phyloP scores from a whole-genome alignment of 75 land plant species.

The Ceratopteris richardii region DNA sequence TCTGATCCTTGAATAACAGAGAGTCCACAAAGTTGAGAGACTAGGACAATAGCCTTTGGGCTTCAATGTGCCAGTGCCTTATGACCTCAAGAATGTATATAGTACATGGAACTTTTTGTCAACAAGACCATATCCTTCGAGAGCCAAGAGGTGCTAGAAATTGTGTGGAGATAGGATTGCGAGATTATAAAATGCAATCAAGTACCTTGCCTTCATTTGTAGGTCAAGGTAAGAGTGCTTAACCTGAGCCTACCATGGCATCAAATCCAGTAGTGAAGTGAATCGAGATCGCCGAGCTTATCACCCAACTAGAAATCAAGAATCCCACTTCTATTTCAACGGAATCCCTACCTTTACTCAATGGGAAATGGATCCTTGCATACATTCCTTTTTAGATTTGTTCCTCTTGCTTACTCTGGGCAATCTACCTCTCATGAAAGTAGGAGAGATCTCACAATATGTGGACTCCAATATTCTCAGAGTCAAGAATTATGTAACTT shows the following conservation, averaged over 20 bases:
- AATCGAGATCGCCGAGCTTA: constrained; percentile 87
- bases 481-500: constrained; percentile 70
- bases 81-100: too few relatives aligned
- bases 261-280: constrained; percentile 73
- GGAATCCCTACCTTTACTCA: constrained; percentile 16
- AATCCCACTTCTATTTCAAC: constrained; percentile 94
- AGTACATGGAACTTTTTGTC: too few relatives aligned
- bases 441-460: constrained; percentile 87
- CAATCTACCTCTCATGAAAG: constrained; percentile 49
- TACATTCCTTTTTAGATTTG: constrained; percentile 77
- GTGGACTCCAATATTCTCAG: constrained; percentile 61
- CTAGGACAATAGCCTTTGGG: too few relatives aligned
- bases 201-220: too few relatives aligned
- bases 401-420: constrained; percentile 72
- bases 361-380: constrained; percentile 28
- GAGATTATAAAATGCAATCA: too few relatives aligned
- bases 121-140: too few relatives aligned
- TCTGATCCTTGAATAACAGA: too few relatives aligned
- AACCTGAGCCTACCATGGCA: constrained; percentile 73
- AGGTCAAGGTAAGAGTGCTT: too few relatives aligned
- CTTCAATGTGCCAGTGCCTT: too few relatives aligned
- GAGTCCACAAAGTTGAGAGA: too few relatives aligned
- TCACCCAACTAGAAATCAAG: constrained; percentile 78
- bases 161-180: too few relatives aligned
- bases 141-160: too few relatives aligned